Percentiles rank a stretch among this genome's conserved stretches.
Conservation (phyloP, 176 grass and related monocot species). For the Rhipidocladum racemiflorum region DNA sequence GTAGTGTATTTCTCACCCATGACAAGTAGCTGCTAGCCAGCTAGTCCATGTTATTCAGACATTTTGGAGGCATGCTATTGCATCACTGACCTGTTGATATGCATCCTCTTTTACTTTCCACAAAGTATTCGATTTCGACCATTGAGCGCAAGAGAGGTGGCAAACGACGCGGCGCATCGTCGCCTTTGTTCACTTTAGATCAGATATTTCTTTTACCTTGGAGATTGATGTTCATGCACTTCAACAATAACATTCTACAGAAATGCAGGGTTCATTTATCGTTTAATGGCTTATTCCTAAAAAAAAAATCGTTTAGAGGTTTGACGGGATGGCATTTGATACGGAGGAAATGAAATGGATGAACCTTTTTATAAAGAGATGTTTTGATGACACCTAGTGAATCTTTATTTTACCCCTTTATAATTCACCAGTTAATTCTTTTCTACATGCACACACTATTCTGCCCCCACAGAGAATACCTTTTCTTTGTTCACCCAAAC, state of each 20-base stretch:
- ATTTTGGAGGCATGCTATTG: slow-evolving; percentile 41
- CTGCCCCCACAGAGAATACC: too few relatives aligned
- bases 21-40: slow-evolving; percentile 22
- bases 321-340: slow-evolving; percentile 23
- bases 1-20: not conserved
- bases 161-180: slow-evolving; percentile 42
- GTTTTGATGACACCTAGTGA: not conserved
- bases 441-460: too few relatives aligned
- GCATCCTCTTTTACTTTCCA: slow-evolving; percentile 26
- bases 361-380: not conserved
- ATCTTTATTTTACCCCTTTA: too few relatives aligned
- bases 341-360: not conserved
- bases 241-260: slow-evolving; percentile 3
- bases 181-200: slow-evolving; percentile 31
- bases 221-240: not conserved
- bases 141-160: slow-evolving; percentile 35
- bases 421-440: too few relatives aligned
- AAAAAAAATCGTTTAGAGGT: not conserved
- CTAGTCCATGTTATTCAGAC: slow-evolving; percentile 17
- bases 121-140: slow-evolving; percentile 18
- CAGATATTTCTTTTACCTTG: slow-evolving; percentile 23
- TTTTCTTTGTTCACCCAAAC: too few relatives aligned
- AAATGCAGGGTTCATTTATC: slow-evolving; percentile 12
- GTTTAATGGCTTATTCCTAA: not conserved
- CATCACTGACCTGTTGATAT: slow-evolving; percentile 36